phyloP scores from a whole-genome alignment of 176 grass and related monocot species.

The Carex myosuroides region DNA sequence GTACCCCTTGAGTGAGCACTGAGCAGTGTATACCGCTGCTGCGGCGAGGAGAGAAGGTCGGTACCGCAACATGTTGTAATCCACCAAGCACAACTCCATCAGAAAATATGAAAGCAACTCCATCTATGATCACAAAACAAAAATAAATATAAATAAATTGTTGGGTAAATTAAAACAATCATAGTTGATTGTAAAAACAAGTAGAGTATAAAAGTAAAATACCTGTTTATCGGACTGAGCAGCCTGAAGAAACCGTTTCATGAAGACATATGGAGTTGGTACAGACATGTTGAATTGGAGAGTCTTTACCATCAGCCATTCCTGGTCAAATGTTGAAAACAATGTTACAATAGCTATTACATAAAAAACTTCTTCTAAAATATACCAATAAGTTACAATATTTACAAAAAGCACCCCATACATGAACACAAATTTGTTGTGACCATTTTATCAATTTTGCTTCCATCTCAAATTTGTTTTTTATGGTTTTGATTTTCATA shows the following conservation, averaged over 20 bases:
- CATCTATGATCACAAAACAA: constrained; percentile 34
- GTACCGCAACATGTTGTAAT: constrained; percentile 77
- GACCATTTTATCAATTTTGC: neutral
- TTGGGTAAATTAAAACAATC: neutral
- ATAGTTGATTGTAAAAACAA: constrained; percentile 1
- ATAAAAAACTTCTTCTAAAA: neutral
- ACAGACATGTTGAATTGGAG: constrained; percentile 87
- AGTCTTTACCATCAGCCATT: constrained; percentile 55
- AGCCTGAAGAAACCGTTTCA: constrained; percentile 88
- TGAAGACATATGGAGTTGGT: constrained; percentile 81
- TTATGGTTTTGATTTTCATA: neutral
- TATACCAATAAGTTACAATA: neutral
- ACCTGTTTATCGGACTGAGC: constrained; percentile 74
- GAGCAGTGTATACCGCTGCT: constrained; percentile 72
- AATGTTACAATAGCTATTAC: neutral
- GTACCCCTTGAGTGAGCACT: constrained; percentile 53
- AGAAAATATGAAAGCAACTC: constrained; percentile 74
- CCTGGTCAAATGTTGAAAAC: constrained; percentile 38
- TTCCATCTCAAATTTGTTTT: neutral
- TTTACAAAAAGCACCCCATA: neutral
- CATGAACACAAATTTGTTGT: neutral
- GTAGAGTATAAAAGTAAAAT: neutral
- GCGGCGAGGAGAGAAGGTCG: constrained; percentile 68
- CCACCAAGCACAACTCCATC: constrained; percentile 71
- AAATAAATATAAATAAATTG: neutral